Evolutionary conservation across 495 filamentous ascomycete species (phyloP), one percentile per base, ranked within the genome.

Genomic region (Polyplosphaeria fusca): DNA sequence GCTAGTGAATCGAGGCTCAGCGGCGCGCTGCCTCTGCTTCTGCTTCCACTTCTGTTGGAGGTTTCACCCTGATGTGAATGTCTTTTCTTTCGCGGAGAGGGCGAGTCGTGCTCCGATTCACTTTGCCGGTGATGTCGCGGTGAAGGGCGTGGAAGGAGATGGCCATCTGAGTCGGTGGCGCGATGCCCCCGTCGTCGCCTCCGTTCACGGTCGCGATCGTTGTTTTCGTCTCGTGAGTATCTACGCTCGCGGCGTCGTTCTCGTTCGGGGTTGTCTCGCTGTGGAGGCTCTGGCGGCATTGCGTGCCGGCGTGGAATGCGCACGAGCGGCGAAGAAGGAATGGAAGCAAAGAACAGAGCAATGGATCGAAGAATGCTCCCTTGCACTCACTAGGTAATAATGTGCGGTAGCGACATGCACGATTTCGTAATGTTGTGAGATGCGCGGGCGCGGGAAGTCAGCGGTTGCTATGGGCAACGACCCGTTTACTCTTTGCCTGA

Each of bases 141-240:
- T 43, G 49, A 14, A 11, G 45, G 20, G 47, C 44, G 32, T 12
- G 68, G 67, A 5, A 66, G 60, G 3, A 70, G 49, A 28, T 64
- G 64, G 47, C 71, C 68, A 5, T 58, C 47, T 30, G 69, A 71
- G 61, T 74, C 70, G 19, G 68, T 67, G 24, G 69, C 60, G 39
- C 67, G 69, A 46, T 73, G 71, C 12, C 52, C 58, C 5, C 47
- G 28, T 12, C 65, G 45, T 9, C 59, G 61, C 9, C 58, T 49
- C 5, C 49, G 62, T 20, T 58, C 59, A 25, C 26, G 23, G 9
- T 16, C 18, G 48, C 4, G 13, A 16, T 52, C 39, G 30, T 35
- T n/a, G 18, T 38, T 25, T 3, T 16, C 11, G n/a, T 48, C 35
- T 43, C 16, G 41, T 14, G 42, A 22, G n/a, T 38, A 28, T 19